Evolutionary conservation across 441 rosid species (phyloP), one percentile per base, ranked within the genome.

Genomic region (Pelargonium fulgidum): DNA sequence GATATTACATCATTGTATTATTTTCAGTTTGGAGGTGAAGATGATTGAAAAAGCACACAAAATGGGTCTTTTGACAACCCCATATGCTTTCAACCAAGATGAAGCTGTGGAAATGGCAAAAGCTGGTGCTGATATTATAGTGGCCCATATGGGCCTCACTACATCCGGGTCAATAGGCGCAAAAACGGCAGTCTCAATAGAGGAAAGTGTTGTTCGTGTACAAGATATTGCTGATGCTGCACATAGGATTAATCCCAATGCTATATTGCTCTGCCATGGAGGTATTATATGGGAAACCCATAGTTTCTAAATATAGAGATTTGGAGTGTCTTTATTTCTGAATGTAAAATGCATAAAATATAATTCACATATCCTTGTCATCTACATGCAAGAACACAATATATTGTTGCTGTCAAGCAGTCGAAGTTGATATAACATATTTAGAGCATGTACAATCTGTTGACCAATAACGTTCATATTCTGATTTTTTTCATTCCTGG

Each of bases 71-170:
- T 82, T 93, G 83, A 93, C 99, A 24, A 93, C 97, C 47, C 97
- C 97, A 48, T 93, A 93, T 75, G 92, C 96, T 64, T 93, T 93
- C 78, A 83, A 88, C 69, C 70, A 81, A 50, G 77, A 79, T 56
- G 97, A 93, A 84, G 90, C 92, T 59, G 80, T 64, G 62, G 84
- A 89, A 76, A 91, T 93, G 97, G 93, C 95, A 14, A 88, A 83
- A 79, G 99, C 92, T 54, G 97, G 96, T 72, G 99, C 99, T 68
- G 88, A 89, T 83, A 83, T 93, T 64, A 86, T 91, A 82, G 97
- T 91, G 71, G 99, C 95, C 54, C 97, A 89, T 72, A 91, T 91
- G 99, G 99, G 99, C 54, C 87, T 93, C 17, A 93, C 99, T 3
- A 89, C 90, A 8, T 83, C 93, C 16, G 99, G 96, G 39, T 79